These are phyloP conservation scores for Xylaria multiplex DNA, from an alignment of 2,329 filamentous ascomycete species.

Conservation along the genomic window DNA sequence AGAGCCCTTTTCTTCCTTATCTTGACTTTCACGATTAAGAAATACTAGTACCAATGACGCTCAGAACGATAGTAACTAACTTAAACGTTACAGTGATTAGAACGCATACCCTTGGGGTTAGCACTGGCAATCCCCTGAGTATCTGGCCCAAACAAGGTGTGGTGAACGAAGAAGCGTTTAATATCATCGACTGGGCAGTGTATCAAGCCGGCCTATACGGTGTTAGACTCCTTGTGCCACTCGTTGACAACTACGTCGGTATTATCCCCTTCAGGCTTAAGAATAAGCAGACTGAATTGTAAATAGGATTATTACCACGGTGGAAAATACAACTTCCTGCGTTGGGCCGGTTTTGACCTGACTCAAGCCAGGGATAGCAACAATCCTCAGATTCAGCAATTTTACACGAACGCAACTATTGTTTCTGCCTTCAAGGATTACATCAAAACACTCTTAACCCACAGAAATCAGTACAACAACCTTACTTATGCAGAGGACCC, in stretches of 20 bases:
- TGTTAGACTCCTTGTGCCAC: conserved; percentile 56
- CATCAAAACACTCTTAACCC: conserved; percentile 56
- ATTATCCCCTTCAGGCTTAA: background rate
- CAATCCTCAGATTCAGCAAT: conserved; percentile 56
- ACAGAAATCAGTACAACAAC: conserved; percentile 58
- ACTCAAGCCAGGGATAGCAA: conserved; percentile 48
- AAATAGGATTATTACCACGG: conserved; percentile 61
- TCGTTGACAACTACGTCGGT: conserved; percentile 58
- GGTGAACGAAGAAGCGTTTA: conserved; percentile 57
- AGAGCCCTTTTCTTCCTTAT: background rate
- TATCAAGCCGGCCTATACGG: conserved; percentile 57
- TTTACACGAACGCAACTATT: conserved; percentile 58
- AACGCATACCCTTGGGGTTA: conserved; percentile 58
- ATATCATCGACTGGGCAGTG: conserved; percentile 60
- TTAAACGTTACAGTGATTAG: conserved; percentile 48
- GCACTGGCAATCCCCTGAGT: conserved; percentile 59
- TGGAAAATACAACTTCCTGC: conserved; percentile 60
- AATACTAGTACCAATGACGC: no score
- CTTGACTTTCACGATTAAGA: no score
- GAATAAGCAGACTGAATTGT: conserved; percentile 27
- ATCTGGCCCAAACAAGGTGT: conserved; percentile 54
- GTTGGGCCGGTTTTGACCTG: conserved; percentile 58
- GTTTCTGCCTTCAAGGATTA: conserved; percentile 58
- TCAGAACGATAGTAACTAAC: background rate
- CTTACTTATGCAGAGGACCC: conserved; percentile 60